Percentiles rank a stretch among this genome's conserved stretches.
Evolutionary conservation across 495 filamentous ascomycete species (phyloP).

Genomic region (Hyaloscypha hepaticicola): DNA sequence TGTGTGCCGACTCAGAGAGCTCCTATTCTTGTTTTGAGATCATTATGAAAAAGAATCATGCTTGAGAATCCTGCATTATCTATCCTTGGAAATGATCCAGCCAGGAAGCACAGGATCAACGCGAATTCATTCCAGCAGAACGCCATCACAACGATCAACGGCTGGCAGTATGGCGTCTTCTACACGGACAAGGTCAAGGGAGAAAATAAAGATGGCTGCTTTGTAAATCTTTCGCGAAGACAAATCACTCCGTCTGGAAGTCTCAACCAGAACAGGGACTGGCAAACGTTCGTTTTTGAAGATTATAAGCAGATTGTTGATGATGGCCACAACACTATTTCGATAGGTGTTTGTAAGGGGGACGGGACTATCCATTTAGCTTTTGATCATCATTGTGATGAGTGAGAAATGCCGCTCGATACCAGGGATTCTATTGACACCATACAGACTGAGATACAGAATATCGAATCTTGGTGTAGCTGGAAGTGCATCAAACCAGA

Average conservation of each 20-base stretch:
- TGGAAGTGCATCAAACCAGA: conserved; percentile 16
- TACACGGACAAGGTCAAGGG: conserved; percentile 30
- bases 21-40: no score
- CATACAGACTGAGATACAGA: conserved; percentile 27
- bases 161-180: conserved; percentile 38
- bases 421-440: not conserved
- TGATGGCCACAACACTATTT: conserved; percentile 39
- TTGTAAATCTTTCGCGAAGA: conserved; percentile 21
- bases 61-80: conserved; percentile 15
- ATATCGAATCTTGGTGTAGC: conserved; percentile 32
- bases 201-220: conserved; percentile 21
- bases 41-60: not conserved
- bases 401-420: conserved; percentile 7
- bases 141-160: conserved; percentile 34
- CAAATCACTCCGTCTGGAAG: conserved; percentile 18
- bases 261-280: conserved; percentile 3
- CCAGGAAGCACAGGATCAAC: conserved; percentile 34
- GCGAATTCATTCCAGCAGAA: conserved; percentile 37
- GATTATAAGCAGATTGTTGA: conserved; percentile 37
- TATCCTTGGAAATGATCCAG: conserved; percentile 30
- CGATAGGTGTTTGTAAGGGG: conserved; percentile 33
- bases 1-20: no score
- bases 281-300: conserved; percentile 33
- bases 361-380: conserved; percentile 38
- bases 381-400: conserved; percentile 30